These are phyloP conservation scores for Cyanophora paradoxa DNA, from an alignment of 78 protist species.

Conservation along the genomic window DNA sequence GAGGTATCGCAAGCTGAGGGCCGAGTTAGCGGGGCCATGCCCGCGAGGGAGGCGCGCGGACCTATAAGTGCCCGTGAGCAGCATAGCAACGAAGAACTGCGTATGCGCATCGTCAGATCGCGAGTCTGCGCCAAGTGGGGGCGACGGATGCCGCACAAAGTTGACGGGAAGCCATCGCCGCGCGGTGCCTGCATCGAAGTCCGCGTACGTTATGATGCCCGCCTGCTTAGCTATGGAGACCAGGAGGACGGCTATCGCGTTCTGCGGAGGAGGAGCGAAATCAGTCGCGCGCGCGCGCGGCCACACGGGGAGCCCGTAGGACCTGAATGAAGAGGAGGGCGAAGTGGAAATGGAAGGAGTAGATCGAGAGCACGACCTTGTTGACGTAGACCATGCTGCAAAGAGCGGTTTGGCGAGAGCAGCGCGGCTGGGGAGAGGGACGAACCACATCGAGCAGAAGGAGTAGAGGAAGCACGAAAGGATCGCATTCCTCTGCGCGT, in stretches of 20 bases:
- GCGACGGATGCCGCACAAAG: not conserved
- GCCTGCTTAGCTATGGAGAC: not conserved
- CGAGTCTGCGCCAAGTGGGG: not conserved
- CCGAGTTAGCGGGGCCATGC: too few relatives aligned
- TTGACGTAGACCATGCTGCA: conserved; percentile 19
- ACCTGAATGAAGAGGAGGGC: not conserved
- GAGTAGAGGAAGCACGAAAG: conserved; percentile 6
- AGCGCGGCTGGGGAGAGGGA: too few relatives aligned
- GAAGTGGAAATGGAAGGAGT: not conserved
- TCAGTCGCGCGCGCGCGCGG: too few relatives aligned
- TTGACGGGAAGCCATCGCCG: conserved; percentile 4
- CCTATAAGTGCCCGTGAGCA: not conserved
- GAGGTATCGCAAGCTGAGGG: not conserved
- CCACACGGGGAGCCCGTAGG: not conserved
- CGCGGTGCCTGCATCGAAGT: not conserved
- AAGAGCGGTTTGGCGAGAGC: too few relatives aligned
- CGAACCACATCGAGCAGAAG: conserved; percentile 2
- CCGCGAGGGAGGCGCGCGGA: not conserved
- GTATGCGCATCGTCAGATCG: not conserved
- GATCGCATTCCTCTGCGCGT: too few relatives aligned
- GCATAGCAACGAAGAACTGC: not conserved
- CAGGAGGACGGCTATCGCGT: too few relatives aligned
- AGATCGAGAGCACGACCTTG: not conserved
- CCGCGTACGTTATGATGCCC: not conserved
- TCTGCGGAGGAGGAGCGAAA: too few relatives aligned